Evolutionary conservation across 1,284 basidiomycete genomes (phyloP), one percentile per base, ranked within the genome.

Genomic region (Fereydounia khargensis): DNA sequence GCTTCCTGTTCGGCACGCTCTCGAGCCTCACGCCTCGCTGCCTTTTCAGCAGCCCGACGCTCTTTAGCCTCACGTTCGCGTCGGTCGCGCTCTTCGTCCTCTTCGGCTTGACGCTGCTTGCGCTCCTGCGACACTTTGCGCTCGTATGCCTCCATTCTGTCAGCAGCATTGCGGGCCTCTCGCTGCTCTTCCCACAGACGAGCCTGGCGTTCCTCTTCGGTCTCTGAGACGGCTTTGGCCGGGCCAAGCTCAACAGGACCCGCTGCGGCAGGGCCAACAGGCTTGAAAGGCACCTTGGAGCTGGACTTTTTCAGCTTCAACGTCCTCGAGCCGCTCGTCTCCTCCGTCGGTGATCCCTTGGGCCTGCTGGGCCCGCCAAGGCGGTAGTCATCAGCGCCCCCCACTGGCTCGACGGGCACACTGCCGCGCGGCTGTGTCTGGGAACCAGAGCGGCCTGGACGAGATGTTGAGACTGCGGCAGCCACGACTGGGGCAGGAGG

Each of bases 161-260:
- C 54, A 3, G 44, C 46, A n/a, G 42, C 50, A 45, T 54, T 62
- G 40, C 55, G 47, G 9, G 16, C 28, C 17, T 50, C 59, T 3
- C 54, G 47, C 8, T 42, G 46, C 14, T 54, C 40, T 34, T 58
- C 54, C 59, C 59, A 62, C 36, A 57, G 49, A 16, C 43, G 43
- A 3, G 59, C 54, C 33, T 58, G 43, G 20, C 44, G 25, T 7
- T 49, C 42, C 19, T 62, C 59, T n/a, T 58, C 54, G 31, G 31
- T 18, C 13, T 18, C 16, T n/a, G n/a, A n/a, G n/a, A n/a, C n/a
- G n/a, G n/a, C n/a, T n/a, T n/a, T n/a, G n/a, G n/a, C n/a, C n/a
- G n/a, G n/a, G n/a, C n/a, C n/a, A n/a, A n/a, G n/a, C n/a, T n/a
- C n/a, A n/a, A n/a, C n/a, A n/a, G n/a, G n/a, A n/a, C n/a, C n/a